A percentile compares a stretch with the other conserved stretches of the same genome.
These are phyloP conservation scores for Cordyceps fumosorosea DNA, from an alignment of 2,329 filamentous ascomycete species.

Conservation along the genomic window DNA sequence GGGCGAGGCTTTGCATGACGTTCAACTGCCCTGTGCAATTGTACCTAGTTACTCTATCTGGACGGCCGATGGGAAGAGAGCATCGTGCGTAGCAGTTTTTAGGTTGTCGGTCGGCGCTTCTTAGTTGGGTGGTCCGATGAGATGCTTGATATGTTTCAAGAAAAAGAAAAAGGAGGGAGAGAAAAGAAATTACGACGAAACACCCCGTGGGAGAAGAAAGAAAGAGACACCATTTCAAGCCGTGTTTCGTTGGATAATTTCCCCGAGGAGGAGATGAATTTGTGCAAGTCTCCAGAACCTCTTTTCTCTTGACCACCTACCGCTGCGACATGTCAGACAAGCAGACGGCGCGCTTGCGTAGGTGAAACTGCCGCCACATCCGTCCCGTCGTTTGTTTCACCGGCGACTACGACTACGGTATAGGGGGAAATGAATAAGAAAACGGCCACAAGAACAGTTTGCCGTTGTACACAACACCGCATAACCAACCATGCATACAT, in stretches of 20 bases:
- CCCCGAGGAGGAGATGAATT: neutral
- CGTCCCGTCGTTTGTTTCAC: too few relatives aligned
- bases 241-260: neutral
- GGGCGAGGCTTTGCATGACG: constrained; percentile 9
- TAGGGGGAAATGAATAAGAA: neutral
- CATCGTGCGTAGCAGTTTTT: constrained; percentile 9
- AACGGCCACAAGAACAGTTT: neutral
- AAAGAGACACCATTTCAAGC: neutral
- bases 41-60: constrained; percentile 13
- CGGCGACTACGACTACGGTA: neutral
- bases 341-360: too few relatives aligned
- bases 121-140: neutral
- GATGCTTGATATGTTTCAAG: neutral
- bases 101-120: neutral
- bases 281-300: neutral
- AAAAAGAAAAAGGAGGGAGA: too few relatives aligned
- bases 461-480: too few relatives aligned
- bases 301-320: neutral
- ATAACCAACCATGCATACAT: too few relatives aligned
- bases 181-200: too few relatives aligned
- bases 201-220: too few relatives aligned
- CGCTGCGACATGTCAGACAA: neutral
- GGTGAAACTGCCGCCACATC: neutral
- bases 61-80: neutral
- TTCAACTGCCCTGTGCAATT: constrained; percentile 17